These are phyloP conservation scores for Didymella pinodella DNA, from an alignment of 2,329 filamentous ascomycete genomes.

Conservation along the genomic window DNA sequence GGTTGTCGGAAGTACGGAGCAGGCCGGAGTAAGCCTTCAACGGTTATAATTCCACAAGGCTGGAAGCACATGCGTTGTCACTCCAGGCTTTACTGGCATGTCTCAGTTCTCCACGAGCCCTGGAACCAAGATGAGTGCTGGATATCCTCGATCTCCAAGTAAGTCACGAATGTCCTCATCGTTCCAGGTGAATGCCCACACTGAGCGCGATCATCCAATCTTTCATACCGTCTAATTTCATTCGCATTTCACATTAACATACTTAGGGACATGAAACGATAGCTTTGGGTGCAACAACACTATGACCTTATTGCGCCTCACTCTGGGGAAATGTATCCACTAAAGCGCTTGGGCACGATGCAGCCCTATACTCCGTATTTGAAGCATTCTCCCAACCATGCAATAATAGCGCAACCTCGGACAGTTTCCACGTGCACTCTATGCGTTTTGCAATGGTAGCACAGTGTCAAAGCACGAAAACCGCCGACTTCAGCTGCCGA, in stretches of 20 bases:
- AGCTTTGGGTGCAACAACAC: not conserved
- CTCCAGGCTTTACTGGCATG: constrained; percentile 25
- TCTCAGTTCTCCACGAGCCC: constrained; percentile 18
- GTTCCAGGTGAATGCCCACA: not conserved
- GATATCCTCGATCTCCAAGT: not conserved
- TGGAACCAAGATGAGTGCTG: not conserved
- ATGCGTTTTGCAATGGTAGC: constrained; percentile 1
- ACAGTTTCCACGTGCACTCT: not conserved
- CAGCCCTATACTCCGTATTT: constrained; percentile 11
- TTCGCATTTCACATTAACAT: not conserved
- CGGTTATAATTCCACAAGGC: not conserved
- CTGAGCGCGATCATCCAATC: not conserved
- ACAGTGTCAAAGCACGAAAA: not conserved
- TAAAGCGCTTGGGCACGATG: constrained; percentile 3
- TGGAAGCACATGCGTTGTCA: constrained; percentile 5
- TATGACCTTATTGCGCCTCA: not conserved
- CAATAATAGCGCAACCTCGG: not conserved
- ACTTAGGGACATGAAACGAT: constrained; percentile 4
- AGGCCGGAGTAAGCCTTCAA: not conserved
- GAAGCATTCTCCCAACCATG: not conserved
- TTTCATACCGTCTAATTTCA: not conserved
- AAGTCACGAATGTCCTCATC: not conserved
- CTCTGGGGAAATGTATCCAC: constrained; percentile 1
- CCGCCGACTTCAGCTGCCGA: constrained; percentile 10
- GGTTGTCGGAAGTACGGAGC: constrained; percentile 12